Conservation (phyloP, 78 protist genomes). For the Neovahlkampfia damariscottae region DNA sequence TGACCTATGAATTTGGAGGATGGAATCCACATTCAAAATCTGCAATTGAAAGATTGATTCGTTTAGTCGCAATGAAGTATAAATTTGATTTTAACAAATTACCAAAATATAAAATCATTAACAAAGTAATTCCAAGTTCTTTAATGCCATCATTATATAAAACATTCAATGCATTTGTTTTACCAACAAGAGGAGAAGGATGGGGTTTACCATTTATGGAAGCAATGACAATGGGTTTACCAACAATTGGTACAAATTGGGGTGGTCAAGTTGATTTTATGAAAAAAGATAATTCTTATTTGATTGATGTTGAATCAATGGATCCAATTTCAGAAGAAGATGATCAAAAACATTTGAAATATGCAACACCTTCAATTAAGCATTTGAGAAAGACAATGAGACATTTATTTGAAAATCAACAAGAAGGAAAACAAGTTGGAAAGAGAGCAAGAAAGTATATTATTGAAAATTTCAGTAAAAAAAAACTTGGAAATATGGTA, state of each 20-base stretch:
- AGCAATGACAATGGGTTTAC: slow-evolving; percentile 36
- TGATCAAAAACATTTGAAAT: background rate
- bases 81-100: background rate
- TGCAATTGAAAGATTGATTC: background rate
- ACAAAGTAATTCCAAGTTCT: background rate
- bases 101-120: background rate
- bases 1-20: slow-evolving; percentile 26
- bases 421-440: slow-evolving; percentile 14
- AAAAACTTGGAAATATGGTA: background rate
- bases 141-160: slow-evolving; percentile 22
- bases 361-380: background rate
- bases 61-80: background rate
- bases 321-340: background rate
- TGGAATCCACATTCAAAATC: background rate
- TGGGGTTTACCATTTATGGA: slow-evolving; percentile 28
- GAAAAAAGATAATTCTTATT: background rate
- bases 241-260: slow-evolving; percentile 18
- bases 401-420: background rate
- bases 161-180: slow-evolving; percentile 6
- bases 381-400: background rate
- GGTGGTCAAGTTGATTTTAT: slow-evolving; percentile 9
- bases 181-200: slow-evolving; percentile 31
- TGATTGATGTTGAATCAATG: background rate
- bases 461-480: background rate
- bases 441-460: background rate